Evolutionary conservation across 2,329 filamentous ascomycete genomes (phyloP).

Genomic region (Alternaria angustiovoidea): DNA sequence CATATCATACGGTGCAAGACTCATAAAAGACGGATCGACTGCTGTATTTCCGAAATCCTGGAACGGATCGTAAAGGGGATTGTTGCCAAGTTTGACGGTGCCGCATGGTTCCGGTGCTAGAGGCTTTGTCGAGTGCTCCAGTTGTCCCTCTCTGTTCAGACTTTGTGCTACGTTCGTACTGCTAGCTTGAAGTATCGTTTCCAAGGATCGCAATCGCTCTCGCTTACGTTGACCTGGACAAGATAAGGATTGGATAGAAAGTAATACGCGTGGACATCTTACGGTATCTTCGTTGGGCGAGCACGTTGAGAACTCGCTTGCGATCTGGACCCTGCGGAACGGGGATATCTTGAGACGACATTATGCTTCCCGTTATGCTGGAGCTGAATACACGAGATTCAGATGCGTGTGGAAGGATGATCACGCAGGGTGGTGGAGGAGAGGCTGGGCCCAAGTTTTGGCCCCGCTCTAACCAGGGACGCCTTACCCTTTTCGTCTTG

Average conservation of each 20-base stretch:
- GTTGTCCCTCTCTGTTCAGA: not conserved
- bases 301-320: constrained; percentile 3
- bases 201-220: not conserved
- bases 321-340: not conserved
- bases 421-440: not conserved
- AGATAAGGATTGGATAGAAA: accelerated
- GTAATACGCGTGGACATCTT: not conserved
- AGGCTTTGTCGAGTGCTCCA: not conserved
- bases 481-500: not conserved
- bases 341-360: not conserved
- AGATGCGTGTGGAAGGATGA: not conserved
- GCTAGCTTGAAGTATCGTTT: not conserved
- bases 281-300: constrained; percentile 11
- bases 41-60: not conserved
- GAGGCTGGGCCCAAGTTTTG: not conserved
- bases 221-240: not conserved
- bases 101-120: not conserved
- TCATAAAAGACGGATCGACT: not conserved
- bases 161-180: not conserved
- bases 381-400: not conserved
- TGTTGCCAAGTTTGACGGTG: not conserved
- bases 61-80: not conserved
- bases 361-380: not conserved
- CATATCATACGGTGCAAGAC: not conserved
- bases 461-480: not conserved